phyloP scores from a whole-genome alignment of 1,284 basidiomycete species.

The Bjerkandera adusta region DNA sequence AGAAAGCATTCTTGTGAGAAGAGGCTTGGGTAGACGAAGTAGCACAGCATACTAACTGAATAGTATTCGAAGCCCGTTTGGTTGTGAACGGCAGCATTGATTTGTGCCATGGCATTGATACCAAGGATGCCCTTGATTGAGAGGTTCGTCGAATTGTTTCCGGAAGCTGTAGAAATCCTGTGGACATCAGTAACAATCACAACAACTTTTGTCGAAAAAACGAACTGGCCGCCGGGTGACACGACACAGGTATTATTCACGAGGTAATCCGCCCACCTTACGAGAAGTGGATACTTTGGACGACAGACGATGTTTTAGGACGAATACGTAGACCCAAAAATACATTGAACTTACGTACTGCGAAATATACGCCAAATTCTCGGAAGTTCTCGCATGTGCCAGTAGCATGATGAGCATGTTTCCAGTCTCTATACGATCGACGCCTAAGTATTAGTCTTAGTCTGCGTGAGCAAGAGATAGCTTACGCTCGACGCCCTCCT shows the following conservation, averaged over 20 bases:
- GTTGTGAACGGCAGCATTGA: conserved; percentile 47
- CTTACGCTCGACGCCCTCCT: conserved; percentile 27
- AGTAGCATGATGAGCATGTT: conserved; percentile 78
- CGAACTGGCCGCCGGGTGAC: no score
- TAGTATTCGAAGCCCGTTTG: conserved; percentile 45
- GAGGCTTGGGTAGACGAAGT: no score
- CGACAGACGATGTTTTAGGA: no score
- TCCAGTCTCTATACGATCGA: conserved; percentile 47
- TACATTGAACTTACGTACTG: no score
- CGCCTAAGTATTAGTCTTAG: not conserved
- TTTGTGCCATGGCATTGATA: conserved; percentile 61
- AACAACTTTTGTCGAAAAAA: no score
- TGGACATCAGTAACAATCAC: no score
- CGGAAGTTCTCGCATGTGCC: conserved; percentile 60
- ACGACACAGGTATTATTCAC: no score
- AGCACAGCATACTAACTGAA: conserved; percentile 49
- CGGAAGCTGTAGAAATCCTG: no score
- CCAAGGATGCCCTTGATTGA: conserved; percentile 73
- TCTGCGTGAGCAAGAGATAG: conserved; percentile 3
- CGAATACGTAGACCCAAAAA: no score
- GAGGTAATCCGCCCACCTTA: no score
- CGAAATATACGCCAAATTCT: conserved; percentile 44
- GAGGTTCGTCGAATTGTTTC: conserved; percentile 75
- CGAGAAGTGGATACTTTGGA: no score
- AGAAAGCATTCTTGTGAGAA: no score